Conservation (phyloP, 768 basidiomycete genomes). For the Russula vinacea region DNA sequence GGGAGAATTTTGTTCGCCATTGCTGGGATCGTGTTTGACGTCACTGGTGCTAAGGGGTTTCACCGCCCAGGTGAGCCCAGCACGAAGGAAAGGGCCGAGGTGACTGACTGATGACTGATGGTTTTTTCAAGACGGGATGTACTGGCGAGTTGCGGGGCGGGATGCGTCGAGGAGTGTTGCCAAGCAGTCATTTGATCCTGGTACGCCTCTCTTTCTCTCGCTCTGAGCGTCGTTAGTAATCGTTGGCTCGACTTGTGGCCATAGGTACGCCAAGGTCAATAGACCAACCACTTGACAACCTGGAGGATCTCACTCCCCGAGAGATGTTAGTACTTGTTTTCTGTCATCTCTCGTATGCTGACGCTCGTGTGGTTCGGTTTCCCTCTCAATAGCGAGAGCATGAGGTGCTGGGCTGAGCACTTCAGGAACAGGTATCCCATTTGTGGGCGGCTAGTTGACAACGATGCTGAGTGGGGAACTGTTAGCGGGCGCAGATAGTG, state of each 20-base stretch:
- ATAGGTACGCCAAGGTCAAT: constrained; percentile 87
- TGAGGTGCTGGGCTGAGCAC: constrained; percentile 94
- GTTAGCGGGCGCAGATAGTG: no score
- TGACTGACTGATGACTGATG: background rate
- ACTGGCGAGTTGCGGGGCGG: constrained; percentile 94
- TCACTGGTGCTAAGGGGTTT: constrained; percentile 83
- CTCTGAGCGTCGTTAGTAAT: constrained; percentile 9
- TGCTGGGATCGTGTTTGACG: constrained; percentile 87
- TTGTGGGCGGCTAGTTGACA: constrained; percentile 86
- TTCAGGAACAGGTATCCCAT: constrained; percentile 91
- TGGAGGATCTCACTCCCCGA: constrained; percentile 70
- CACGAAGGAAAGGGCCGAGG: no score
- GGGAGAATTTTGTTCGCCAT: constrained; percentile 85
- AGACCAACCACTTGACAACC: constrained; percentile 81
- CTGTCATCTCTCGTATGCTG: background rate
- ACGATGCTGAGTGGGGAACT: constrained; percentile 43
- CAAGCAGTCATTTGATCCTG: constrained; percentile 92
- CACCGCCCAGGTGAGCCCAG: constrained; percentile 82
- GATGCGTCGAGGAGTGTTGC: constrained; percentile 98
- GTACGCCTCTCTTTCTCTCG: constrained; percentile 43
- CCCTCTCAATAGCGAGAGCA: constrained; percentile 66
- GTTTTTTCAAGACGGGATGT: constrained; percentile 72
- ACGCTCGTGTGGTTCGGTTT: background rate
- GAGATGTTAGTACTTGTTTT: constrained; percentile 64
- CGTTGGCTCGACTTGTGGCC: background rate